Conservation (phyloP, 257 asterid species). For the Fraxinus pennsylvanica region DNA sequence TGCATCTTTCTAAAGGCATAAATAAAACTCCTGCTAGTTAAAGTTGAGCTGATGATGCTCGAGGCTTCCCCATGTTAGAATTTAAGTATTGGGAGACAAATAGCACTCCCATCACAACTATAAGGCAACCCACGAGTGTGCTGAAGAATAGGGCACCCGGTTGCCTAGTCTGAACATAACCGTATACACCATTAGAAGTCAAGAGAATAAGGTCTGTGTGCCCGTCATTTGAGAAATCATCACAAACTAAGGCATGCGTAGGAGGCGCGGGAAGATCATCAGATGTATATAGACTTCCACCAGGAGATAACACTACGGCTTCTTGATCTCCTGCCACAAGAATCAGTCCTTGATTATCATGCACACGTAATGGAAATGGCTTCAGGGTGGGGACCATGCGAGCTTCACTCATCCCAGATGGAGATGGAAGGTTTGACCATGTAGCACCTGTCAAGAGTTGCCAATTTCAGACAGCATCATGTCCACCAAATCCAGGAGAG, state of each 20-base stretch:
- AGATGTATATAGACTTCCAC: constrained; percentile 64
- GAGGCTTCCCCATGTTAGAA: constrained; percentile 79
- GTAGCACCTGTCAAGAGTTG: constrained; percentile 84
- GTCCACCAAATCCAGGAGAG: constrained; percentile 89
- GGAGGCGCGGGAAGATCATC: constrained; percentile 89
- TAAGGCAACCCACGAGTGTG: constrained; percentile 92
- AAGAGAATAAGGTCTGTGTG: constrained; percentile 76
- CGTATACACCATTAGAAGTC: constrained; percentile 81
- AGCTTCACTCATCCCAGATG: constrained; percentile 69
- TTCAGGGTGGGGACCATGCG: constrained; percentile 81
- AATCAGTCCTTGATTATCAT: constrained; percentile 71
- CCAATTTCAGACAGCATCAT: constrained; percentile 90
- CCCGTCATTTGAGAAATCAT: constrained; percentile 89
- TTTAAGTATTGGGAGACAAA: constrained; percentile 82
- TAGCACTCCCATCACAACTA: constrained; percentile 84
- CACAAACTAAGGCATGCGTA: constrained; percentile 72
- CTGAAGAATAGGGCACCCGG: constrained; percentile 98
- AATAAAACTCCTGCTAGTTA: constrained; percentile 25
- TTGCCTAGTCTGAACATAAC: constrained; percentile 94
- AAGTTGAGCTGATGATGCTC: constrained; percentile 51
- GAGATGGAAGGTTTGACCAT: constrained; percentile 95
- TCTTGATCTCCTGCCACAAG: constrained; percentile 96
- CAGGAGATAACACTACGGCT: constrained; percentile 78
- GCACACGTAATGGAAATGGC: constrained; percentile 68
- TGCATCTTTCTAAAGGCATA: not conserved